These are phyloP conservation scores for Letharia columbiana DNA, from an alignment of 495 filamentous ascomycete species.

Conservation along the genomic window DNA sequence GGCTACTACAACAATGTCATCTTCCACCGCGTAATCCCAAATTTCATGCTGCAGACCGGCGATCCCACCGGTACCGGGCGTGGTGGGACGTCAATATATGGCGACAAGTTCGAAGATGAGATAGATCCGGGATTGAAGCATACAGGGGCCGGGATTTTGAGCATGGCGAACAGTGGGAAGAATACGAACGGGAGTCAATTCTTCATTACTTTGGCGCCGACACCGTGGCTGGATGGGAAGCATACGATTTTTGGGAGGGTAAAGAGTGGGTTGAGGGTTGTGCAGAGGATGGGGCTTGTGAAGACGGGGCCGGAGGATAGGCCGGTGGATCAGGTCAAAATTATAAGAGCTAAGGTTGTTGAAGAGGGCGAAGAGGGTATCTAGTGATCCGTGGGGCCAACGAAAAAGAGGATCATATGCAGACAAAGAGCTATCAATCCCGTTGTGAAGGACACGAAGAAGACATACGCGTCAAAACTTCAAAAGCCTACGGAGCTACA, in stretches of 20 bases:
- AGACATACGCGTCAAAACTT: neutral
- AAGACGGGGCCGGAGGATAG: constrained; percentile 75
- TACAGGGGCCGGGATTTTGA: constrained; percentile 85
- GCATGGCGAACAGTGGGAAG: constrained; percentile 92
- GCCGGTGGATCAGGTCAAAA: constrained; percentile 75
- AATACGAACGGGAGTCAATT: constrained; percentile 81
- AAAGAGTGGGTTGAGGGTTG: constrained; percentile 70
- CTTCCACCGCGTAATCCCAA: constrained; percentile 91
- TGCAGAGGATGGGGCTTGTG: constrained; percentile 84
- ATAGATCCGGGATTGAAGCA: constrained; percentile 71
- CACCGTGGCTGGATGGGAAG: constrained; percentile 94
- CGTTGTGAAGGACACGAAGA: neutral
- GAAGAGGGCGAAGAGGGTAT: constrained; percentile 43
- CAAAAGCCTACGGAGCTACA: neutral
- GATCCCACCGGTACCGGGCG: constrained; percentile 95
- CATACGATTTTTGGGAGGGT: constrained; percentile 97
- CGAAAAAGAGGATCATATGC: neutral
- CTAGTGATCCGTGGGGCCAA: neutral
- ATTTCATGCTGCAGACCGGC: constrained; percentile 96
- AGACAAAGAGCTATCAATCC: neutral
- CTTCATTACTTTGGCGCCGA: constrained; percentile 90
- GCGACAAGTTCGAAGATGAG: constrained; percentile 93
- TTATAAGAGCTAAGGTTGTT: constrained; percentile 59
- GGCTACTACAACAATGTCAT: constrained; percentile 79
- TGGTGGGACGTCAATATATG: constrained; percentile 84